Evolutionary conservation across 2,329 filamentous ascomycete genomes (phyloP), one percentile per base, ranked within the genome.

Genomic region (Pseudogymnoascus destructans): DNA sequence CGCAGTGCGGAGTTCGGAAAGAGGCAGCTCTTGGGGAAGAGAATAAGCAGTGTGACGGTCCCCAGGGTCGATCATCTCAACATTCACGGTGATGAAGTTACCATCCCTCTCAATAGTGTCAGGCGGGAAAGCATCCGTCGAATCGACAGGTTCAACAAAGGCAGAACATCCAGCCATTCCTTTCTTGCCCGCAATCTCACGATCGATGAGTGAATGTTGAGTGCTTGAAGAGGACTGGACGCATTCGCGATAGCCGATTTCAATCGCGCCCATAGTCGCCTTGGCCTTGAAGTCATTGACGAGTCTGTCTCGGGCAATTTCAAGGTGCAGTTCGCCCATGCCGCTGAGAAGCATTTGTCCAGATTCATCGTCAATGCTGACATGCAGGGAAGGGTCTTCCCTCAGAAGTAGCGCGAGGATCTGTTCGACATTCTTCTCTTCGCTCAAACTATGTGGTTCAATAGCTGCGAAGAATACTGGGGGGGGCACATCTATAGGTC

Each of bases 401-500:
- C 93, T 79, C 0, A 95, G 80, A 4, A 95, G 79, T 55, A 93
- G 81, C 4, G 82, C 79, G 5, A 98, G 75, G 0, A 86, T 85
- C 5, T 86, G 81, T 59, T 88, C 81, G 5, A 98, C 80, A 60
- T 85, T 80, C 65, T 90, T 91, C 65, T 90, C 87, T 63, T 91
- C 89, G 30, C 85, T 79, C 30, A 88, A 74, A 65, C 88, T 85
- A 64, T 89, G 74, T 15, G 83, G 89, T 63, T 97, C 92, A 25
- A 97, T 84, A 61, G 91, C 89, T n/a, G 95, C 85, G 70, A 97
- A 98, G 67, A 96, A 95, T 0, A 98, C 93, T 0, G 93, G 90
- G 0, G 93, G 90, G 0, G 93, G 92, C 0, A 96, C 88, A 60
- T 87, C 81, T 25, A 95, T 93, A 0, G 93, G 89, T 13, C 89